These are phyloP conservation scores for Neurospora sp. DNA, from an alignment of 495 filamentous ascomycete genomes.

Conservation along the genomic window DNA sequence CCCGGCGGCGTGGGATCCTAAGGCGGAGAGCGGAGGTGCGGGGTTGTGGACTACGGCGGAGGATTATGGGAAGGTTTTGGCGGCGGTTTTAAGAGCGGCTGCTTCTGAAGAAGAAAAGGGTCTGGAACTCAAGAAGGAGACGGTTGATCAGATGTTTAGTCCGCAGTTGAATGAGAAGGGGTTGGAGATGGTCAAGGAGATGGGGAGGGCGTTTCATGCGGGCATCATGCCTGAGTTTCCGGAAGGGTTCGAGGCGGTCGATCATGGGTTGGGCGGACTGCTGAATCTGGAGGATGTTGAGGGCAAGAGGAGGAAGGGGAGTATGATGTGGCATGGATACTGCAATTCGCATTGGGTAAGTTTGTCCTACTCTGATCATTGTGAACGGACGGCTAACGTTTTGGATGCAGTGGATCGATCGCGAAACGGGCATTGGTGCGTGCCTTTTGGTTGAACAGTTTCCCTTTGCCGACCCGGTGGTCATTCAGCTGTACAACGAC, in stretches of 20 bases:
- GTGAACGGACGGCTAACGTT: neutral
- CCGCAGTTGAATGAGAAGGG: conserved; percentile 33
- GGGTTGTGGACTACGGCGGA: conserved; percentile 38
- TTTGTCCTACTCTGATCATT: neutral
- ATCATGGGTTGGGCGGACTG: conserved; percentile 18
- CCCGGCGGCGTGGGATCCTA: conserved; percentile 5
- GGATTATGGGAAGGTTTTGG: conserved; percentile 42
- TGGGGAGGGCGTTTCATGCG: conserved; percentile 1
- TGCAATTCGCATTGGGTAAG: conserved; percentile 22
- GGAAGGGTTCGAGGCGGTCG: neutral
- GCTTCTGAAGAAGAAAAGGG: too few relatives aligned
- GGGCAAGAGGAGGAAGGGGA: conserved; percentile 23
- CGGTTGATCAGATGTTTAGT: conserved; percentile 41
- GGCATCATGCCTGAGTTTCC: conserved; percentile 15
- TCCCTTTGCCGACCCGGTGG: conserved; percentile 14
- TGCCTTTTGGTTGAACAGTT: conserved; percentile 17
- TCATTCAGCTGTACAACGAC: conserved; percentile 16
- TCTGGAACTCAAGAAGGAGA: conserved; percentile 14
- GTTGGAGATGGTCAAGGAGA: conserved; percentile 3
- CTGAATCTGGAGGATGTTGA: conserved; percentile 20
- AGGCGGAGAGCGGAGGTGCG: conserved; percentile 35
- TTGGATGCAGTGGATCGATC: conserved; percentile 25
- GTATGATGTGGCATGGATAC: conserved; percentile 26
- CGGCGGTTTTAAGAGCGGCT: conserved; percentile 26
- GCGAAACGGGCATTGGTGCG: conserved; percentile 19